phyloP scores from a whole-genome alignment of 805 yeast genomes.

The Metschnikowia henanensis region DNA sequence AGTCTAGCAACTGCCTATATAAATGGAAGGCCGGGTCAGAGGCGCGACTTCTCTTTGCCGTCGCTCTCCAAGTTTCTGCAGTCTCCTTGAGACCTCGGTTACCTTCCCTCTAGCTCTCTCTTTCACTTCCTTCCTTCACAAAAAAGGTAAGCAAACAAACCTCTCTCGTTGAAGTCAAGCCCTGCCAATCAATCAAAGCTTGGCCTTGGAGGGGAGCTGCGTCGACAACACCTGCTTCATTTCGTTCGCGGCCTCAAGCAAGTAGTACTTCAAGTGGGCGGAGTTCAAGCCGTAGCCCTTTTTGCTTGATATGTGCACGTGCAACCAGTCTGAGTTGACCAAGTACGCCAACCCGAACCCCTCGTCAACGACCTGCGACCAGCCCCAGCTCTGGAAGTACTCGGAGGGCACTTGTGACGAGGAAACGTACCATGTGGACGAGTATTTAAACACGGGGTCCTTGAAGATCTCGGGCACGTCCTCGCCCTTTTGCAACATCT shows the following conservation, averaged over 20 bases:
- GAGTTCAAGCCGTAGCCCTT: slow-evolving; percentile 60
- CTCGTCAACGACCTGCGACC: slow-evolving; percentile 91
- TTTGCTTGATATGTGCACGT: slow-evolving; percentile 80
- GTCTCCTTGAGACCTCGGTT: too few species aligned
- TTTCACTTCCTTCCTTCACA: too few species aligned
- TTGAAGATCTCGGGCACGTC: slow-evolving; percentile 64
- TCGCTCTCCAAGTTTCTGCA: too few species aligned
- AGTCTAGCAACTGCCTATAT: too few species aligned
- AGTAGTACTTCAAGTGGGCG: slow-evolving; percentile 60
- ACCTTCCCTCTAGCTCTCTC: too few species aligned
- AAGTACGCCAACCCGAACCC: slow-evolving; percentile 95
- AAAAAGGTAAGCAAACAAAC: too few species aligned
- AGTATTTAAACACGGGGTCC: slow-evolving; percentile 76
- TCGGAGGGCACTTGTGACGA: slow-evolving; percentile 85
- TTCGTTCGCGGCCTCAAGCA: slow-evolving; percentile 80
- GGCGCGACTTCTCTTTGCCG: too few species aligned
- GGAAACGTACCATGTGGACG: slow-evolving; percentile 82
- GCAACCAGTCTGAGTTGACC: slow-evolving; percentile 82
- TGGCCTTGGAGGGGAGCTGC: slow-evolving; percentile 39
- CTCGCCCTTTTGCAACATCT: slow-evolving; percentile 60
- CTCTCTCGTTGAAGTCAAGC: too few species aligned
- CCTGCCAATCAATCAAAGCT: slow-evolving; percentile 28
- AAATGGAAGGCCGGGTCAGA: too few species aligned
- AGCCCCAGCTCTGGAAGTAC: slow-evolving; percentile 89
- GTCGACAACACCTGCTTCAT: slow-evolving; percentile 60